Evolutionary conservation across 2,329 filamentous ascomycete species (phyloP), one percentile per base, ranked within the genome.

Genomic region (Orbilia oligospora): DNA sequence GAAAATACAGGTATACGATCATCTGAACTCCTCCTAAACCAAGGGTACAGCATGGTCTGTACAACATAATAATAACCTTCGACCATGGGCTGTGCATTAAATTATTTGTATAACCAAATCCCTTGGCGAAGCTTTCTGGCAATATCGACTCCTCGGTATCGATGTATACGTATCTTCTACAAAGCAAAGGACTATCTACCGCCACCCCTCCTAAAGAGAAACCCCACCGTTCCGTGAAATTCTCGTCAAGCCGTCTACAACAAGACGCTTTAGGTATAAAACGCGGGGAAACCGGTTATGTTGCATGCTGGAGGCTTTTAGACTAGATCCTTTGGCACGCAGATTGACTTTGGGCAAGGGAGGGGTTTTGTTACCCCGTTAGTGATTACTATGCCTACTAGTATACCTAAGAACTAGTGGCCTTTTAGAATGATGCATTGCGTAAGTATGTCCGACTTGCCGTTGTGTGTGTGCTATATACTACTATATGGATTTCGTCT

Each of bases 261-360:
- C 61, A 63, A 77, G 73, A 77, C 73, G 68, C 73, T 71, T 77
- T 67, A 51, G 58, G 65, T 58, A 53, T 63, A 63, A 53, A 63
- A 56, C 67, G 73, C 67, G 68, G 58, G 65, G 58, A 73, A 73
- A 55, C 63, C 70, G 65, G 70, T 58, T 64, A 61, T 44, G 53
- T 49, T 61, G 55, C 49, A 48, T 51, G 24, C 44, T 58, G 6
- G 30, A 41, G 53, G 33, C 20, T 49, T 18, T 46, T 30, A 27
- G 48, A 24, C 48, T 18, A 53, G 67, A 71, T 71, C 67, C 67
- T 71, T 61, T 71, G 67, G 27, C 36, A 65, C 20, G 61, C 61
- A 61, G 56, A 24, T 44, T 44, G 36, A 41, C 18, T 44, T 61
- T 41, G 20, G 10, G 20, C 55, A 61, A 61, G 36, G 55, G 55